Percentiles rank a stretch among this genome's conserved stretches.
Evolutionary conservation across 306 rosid genomes (phyloP).

Genomic region (Boehmeria nivea): DNA sequence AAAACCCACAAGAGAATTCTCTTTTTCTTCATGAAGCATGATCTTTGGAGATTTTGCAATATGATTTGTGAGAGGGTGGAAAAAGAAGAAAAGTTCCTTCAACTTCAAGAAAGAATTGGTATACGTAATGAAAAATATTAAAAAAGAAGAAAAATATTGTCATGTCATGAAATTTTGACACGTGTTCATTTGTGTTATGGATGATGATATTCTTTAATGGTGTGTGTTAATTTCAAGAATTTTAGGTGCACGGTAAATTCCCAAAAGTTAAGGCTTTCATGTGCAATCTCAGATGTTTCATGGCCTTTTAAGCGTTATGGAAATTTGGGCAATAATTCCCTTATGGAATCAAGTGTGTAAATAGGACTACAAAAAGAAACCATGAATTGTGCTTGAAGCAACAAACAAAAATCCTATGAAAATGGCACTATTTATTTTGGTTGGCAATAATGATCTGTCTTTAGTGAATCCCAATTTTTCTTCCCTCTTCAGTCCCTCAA

Average conservation of each 20-base stretch:
- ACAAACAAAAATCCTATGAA: constrained; percentile 2
- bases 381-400: constrained; percentile 1
- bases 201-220: too few species aligned
- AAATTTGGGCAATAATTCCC: constrained; percentile 4
- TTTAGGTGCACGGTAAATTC: constrained; percentile 5
- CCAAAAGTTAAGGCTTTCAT: neutral
- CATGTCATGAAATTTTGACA: too few species aligned
- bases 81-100: neutral
- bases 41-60: neutral
- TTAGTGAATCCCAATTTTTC: too few species aligned
- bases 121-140: too few species aligned
- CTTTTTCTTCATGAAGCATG: constrained; percentile 1
- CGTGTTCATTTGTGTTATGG: too few species aligned
- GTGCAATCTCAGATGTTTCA: neutral
- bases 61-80: neutral
- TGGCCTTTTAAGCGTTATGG: constrained; percentile 6
- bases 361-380: neutral
- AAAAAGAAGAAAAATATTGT: too few species aligned
- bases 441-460: neutral
- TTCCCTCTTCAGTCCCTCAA: too few species aligned
- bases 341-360: neutral
- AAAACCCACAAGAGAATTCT: too few species aligned
- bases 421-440: neutral
- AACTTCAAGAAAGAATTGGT: neutral
- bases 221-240: too few species aligned